A percentile compares a stretch with the other conserved stretches of the same genome.
Evolutionary conservation across 805 yeast species (phyloP).

Genomic region (Candida fluviatilis): DNA sequence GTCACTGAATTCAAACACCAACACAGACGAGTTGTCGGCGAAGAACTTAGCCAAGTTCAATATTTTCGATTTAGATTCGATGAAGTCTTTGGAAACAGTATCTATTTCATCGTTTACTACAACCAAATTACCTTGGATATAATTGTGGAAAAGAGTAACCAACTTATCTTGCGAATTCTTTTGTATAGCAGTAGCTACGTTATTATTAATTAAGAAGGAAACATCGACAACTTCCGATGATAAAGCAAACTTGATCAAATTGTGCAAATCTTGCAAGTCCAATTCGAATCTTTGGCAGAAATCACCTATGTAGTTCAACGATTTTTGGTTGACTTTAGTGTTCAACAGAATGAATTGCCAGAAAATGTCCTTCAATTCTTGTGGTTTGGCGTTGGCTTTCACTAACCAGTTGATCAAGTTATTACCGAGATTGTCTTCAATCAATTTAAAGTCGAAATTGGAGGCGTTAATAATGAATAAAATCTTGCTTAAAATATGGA

Average conservation of each 20-base stretch:
- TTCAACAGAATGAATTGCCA: slow-evolving; percentile 39
- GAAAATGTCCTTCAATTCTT: slow-evolving; percentile 25
- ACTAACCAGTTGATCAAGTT: slow-evolving; percentile 35
- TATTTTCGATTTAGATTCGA: slow-evolving; percentile 34
- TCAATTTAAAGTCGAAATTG: slow-evolving; percentile 26
- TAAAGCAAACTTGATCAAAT: slow-evolving; percentile 34
- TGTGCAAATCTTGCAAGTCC: slow-evolving; percentile 20
- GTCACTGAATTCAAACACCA: slow-evolving; percentile 27
- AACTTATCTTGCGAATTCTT: slow-evolving; percentile 23
- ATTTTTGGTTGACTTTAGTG: slow-evolving; percentile 19
- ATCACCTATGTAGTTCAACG: slow-evolving; percentile 32
- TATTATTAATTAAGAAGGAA: slow-evolving; percentile 38
- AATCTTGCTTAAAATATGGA: slow-evolving; percentile 27
- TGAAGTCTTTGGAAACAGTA: slow-evolving; percentile 16
- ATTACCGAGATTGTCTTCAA: slow-evolving; percentile 32
- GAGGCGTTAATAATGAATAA: slow-evolving; percentile 27
- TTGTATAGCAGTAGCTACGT: slow-evolving; percentile 31
- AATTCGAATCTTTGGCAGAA: slow-evolving; percentile 28
- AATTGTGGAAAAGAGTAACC: slow-evolving; percentile 26
- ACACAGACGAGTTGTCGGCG: slow-evolving; percentile 15
- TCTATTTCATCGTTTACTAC: slow-evolving; percentile 15
- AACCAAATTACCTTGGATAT: slow-evolving; percentile 31
- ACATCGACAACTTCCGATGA: slow-evolving; percentile 34
- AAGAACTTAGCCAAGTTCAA: slow-evolving; percentile 39
- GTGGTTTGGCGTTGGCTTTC: slow-evolving; percentile 26